Evolutionary conservation across 192 early-diverging fungal species (phyloP).

Genomic region (Gigaspora rosea): DNA sequence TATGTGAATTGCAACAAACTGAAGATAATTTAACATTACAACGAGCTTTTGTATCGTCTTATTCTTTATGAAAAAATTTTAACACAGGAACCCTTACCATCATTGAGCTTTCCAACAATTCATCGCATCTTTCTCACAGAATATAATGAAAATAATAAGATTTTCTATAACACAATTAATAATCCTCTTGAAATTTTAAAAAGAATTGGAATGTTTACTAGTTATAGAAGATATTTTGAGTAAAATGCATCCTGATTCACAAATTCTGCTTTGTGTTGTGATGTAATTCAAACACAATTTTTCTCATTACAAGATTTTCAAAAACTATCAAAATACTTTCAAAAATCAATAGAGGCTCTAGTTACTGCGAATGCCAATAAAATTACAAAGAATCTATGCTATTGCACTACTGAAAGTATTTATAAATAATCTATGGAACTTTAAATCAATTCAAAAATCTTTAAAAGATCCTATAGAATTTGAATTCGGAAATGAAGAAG

Average conservation of each 20-base stretch:
- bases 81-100: neutral
- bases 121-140: slow-evolving; percentile 22
- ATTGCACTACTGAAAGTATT: slow-evolving; percentile 32
- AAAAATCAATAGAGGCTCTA: neutral
- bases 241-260: neutral
- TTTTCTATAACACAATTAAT: neutral
- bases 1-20: neutral
- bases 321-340: neutral
- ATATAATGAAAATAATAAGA: neutral
- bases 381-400: slow-evolving; percentile 23
- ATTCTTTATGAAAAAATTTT: neutral
- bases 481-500: slow-evolving; percentile 9
- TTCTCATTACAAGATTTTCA: neutral
- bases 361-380: too few species aligned
- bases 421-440: slow-evolving; percentile 4
- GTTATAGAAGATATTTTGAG: slow-evolving; percentile 17
- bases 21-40: slow-evolving; percentile 7
- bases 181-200: neutral
- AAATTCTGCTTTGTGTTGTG: slow-evolving; percentile 14
- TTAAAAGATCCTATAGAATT: neutral
- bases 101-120: neutral
- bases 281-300: slow-evolving; percentile 30
- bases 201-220: neutral
- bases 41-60: slow-evolving; percentile 16
- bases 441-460: neutral